Evolutionary conservation across 805 yeast genomes (phyloP), one percentile per base, ranked within the genome.

Genomic region (Nakazawaea wyomingensis): DNA sequence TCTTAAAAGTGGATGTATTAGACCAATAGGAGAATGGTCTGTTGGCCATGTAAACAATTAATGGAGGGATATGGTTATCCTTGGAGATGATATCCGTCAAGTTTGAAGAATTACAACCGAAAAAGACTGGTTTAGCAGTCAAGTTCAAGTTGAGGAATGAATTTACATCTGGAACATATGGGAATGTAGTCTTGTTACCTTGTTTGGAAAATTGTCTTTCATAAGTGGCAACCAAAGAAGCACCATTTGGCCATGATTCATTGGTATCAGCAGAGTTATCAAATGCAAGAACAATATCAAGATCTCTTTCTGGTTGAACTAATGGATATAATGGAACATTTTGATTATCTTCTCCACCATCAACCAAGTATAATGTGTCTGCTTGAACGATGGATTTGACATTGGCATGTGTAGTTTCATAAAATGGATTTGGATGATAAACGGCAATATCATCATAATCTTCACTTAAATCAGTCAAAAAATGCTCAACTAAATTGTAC

Each of bases 271-370:
- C 84, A 17, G 84, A 74, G 59, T 78, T 80, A 55, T 82, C 82
- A 54, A 61, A 78, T 0, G 90, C 82, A 49, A 85, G 69, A 6
- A 85, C 64, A 11, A 79, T 66, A 56, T 85, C 93, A 27, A 82
- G 65, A 11, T 70, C 61, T 57, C 89, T 68, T 35, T 74, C 73
- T 5, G 77, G 75, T 50, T 81, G 83, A 21, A 83, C 53, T 39
- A 85, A 66, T 2, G 91, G 86, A 24, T 72, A 64, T 30, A 82
- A 59, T 0, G 95, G 93, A 14, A 85, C 68, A 53, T 83, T 83
- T 59, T 83, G 88, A 7, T 70, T 44, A 57, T 85, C 91, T 57
- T 81, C 87, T 26, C 93, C 95, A 34, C 95, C 95, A 56, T 85
- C 95, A 24, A 77, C 87, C 46, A 85, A 66, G 53, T 65, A 72